Conservation (phyloP, 495 filamentous ascomycete genomes). For the Glarea lozoyensis region DNA sequence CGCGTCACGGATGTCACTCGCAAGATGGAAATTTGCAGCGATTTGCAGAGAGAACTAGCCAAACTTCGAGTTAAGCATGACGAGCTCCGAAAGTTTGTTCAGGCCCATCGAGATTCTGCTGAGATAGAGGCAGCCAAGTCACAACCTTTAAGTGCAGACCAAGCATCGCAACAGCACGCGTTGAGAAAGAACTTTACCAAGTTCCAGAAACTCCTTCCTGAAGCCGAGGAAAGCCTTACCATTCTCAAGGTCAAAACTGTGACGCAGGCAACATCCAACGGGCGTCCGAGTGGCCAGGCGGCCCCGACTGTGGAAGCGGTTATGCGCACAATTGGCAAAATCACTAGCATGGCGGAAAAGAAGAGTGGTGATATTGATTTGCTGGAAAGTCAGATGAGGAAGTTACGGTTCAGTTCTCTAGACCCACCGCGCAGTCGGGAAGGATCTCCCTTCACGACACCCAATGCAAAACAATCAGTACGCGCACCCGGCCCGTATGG, state of each 20-base stretch:
- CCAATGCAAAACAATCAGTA: slow-evolving; percentile 28
- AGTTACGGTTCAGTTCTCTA: slow-evolving; percentile 47
- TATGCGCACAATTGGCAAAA: slow-evolving; percentile 78
- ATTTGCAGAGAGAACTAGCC: slow-evolving; percentile 55
- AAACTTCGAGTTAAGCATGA: slow-evolving; percentile 59
- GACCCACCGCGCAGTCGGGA: slow-evolving; percentile 42
- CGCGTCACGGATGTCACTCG: slow-evolving; percentile 53
- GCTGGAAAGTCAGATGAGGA: slow-evolving; percentile 74
- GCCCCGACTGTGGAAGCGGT: slow-evolving; percentile 85
- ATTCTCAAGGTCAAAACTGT: slow-evolving; percentile 75
- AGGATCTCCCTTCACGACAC: slow-evolving; percentile 53
- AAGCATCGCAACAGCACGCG: slow-evolving; percentile 72
- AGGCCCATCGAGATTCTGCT: slow-evolving; percentile 53
- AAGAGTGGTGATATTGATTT: slow-evolving; percentile 82
- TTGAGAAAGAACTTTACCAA: slow-evolving; percentile 59
- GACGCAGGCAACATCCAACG: slow-evolving; percentile 35
- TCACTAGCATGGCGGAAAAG: slow-evolving; percentile 86
- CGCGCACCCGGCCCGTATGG: slow-evolving; percentile 22
- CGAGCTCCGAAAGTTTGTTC: slow-evolving; percentile 63
- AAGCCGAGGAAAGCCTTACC: slow-evolving; percentile 73
- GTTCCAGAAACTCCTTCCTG: slow-evolving; percentile 62
- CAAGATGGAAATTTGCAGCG: slow-evolving; percentile 51
- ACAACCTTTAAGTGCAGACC: slow-evolving; percentile 73
- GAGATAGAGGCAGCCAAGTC: slow-evolving; percentile 46
- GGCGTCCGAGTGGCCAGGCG: slow-evolving; percentile 28